Base-by-base conservation (phyloP, 2,329 filamentous ascomycete genomes). In the Pseudopyrenochaeta lycopersici region DNA sequence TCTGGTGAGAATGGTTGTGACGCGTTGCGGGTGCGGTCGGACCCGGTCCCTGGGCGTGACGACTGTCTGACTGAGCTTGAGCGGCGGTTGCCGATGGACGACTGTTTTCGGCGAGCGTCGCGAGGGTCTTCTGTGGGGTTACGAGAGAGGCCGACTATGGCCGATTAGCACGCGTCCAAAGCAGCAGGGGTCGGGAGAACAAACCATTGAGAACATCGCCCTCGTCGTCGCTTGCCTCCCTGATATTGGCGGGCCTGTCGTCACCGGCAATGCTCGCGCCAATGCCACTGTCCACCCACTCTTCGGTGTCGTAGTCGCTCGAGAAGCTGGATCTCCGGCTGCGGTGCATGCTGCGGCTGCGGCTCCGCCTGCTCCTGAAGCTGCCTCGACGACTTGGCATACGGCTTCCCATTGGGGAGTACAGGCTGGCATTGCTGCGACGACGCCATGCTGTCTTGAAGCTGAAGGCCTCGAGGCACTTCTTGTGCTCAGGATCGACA, bases 401-500 rank as follows among this genome's bases (percentile, higher is more conserved):
- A 35, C 80, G 68, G 44, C 77, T 81, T 33, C 80, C 80, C 80
- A 82, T 81, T 31, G 80, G 80, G 44, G 73, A 77, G 67, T 82
- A 81, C 49, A 77, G 65, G 55, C 76, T 80, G 44, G 76, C 71
- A 46, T 76, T 74, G 60, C 77, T 80, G 60, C 73, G 76, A 48
- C 77, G 69, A 21, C 78, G 74, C 80, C 80, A 82, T 18, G 80
- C 78, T 15, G 77, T 77, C 18, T 71, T 70, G 63, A 80, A 82
- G 52, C 59, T 76, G 69, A 81, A 83, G 12, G 78, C 64, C 60
- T 82, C 80, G 32, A 83, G 74, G 41, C 76, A 74, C 60, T 79
- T 79, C 65, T 80, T 81, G 76, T 83, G 80, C 61, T 80, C 77
- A 36, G 81, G 80, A 52, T 77, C 77, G 36, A 81, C 80, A 9